Base-by-base conservation (phyloP, 345 rosid species). In the Arabidopsis suecica region DNA sequence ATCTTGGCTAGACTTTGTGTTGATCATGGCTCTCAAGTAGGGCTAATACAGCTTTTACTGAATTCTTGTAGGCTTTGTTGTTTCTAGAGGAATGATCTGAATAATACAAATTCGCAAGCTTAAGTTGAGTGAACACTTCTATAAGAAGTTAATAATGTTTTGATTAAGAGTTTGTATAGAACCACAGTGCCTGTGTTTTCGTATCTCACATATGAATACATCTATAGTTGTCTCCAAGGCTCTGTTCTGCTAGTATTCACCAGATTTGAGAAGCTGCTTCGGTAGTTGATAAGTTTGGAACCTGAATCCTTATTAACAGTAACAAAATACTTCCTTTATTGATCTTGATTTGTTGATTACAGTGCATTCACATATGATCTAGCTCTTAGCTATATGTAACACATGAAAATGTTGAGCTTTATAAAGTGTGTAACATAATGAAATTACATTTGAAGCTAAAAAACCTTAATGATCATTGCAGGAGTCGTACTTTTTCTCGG, bases 401-500 rank as follows among this genome's bases (percentile, higher is more conserved):
- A 61, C 4, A 49, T 16, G 9, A 41, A 66, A 37, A 6, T 50
- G 34, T 40, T 62, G 34, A 72, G 69, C 44, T 51, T 32, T 9
- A 25, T 25, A 44, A 44, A 44, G 30, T 47, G 20, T 14, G 18
- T 16, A 16, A 55, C 1, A 56, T 34, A 47, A 10, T 47, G 40
- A 45, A 23, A 44, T 13, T 30, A 20, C 5, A 30, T 33, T 63
- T 57, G 13, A 69, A 61, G 48, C 38, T 69, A 33, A 61, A 41
- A 20, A n/a, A 48, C 8, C 64, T 75, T 56, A 7, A 63, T 68
- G 68, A 65, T 79, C 49, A 76, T 47, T 88, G 86, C 86, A 93
- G 98, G 97, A 58, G 93, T 91, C 40, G 85, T 93, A 10, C 81
- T 91, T 14, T 93, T 91, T 69, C 96, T 93, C 1, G 98, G 98